Evolutionary conservation across 2,329 filamentous ascomycete genomes (phyloP).

Genomic region (Ceratocystis variospora): DNA sequence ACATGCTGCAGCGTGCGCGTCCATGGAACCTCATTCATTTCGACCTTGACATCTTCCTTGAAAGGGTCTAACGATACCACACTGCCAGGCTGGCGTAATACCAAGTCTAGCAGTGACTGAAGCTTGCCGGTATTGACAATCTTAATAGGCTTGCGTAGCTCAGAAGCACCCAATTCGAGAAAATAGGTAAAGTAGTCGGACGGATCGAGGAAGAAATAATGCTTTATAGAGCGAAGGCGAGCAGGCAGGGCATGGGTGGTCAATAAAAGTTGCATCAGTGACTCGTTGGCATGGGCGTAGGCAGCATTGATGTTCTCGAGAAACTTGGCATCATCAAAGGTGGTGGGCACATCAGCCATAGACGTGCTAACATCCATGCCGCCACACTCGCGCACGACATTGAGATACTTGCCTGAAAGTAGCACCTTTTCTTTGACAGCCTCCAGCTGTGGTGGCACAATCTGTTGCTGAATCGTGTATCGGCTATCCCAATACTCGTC

Average conservation of each 20-base stretch:
- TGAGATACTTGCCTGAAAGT: constrained; percentile 91
- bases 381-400: constrained; percentile 92
- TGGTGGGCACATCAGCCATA: constrained; percentile 74
- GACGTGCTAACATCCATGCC: constrained; percentile 87
- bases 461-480: constrained; percentile 83
- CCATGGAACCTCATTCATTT: constrained; percentile 88
- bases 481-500: constrained; percentile 99
- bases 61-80: constrained; percentile 89
- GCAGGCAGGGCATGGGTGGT: constrained; percentile 86
- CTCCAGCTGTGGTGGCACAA: constrained; percentile 83
- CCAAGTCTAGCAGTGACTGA: constrained; percentile 88
- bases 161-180: constrained; percentile 76
- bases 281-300: constrained; percentile 91
- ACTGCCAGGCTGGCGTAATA: constrained; percentile 88
- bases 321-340: constrained; percentile 83
- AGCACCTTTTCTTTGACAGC: constrained; percentile 87
- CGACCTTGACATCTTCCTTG: constrained; percentile 95
- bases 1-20: constrained; percentile 92
- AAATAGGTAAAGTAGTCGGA: constrained; percentile 99
- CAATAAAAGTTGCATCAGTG: constrained; percentile 75
- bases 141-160: constrained; percentile 79
- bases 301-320: constrained; percentile 91
- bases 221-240: constrained; percentile 78
- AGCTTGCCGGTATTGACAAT: constrained; percentile 84
- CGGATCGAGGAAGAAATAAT: constrained; percentile 97